Evolutionary conservation across 1,284 basidiomycete species (phyloP).

Genomic region (Trichosporon sp.): DNA sequence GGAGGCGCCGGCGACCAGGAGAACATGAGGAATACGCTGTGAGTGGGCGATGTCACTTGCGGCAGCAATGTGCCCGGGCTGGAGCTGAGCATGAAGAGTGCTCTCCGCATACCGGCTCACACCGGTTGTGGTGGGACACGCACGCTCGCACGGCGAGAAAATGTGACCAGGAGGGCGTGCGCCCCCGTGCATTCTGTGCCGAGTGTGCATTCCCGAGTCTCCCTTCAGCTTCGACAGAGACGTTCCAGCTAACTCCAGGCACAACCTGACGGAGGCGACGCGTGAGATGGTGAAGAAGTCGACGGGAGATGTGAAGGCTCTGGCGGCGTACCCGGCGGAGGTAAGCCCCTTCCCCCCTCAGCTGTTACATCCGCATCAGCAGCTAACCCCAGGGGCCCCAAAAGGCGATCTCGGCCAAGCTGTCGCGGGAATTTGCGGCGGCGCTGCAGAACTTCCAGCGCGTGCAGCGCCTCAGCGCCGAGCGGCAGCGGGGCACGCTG

Average conservation of each 20-base stretch:
- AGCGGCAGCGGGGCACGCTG: conserved; percentile 76
- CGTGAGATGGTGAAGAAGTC: conserved; percentile 90
- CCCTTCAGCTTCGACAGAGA: too few relatives aligned
- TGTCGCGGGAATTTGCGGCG: conserved; percentile 85
- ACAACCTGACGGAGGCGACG: conserved; percentile 87
- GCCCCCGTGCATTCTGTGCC: not conserved
- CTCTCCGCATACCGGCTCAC: too few relatives aligned
- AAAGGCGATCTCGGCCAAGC: conserved; percentile 66
- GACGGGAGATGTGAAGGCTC: conserved; percentile 83
- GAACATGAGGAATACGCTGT: conserved; percentile 56
- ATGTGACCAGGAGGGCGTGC: too few relatives aligned
- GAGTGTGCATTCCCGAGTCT: too few relatives aligned
- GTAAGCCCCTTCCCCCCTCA: not conserved
- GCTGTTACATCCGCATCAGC: not conserved
- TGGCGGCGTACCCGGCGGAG: conserved; percentile 63
- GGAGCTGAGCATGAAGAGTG: too few relatives aligned
- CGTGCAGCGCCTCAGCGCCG: conserved; percentile 83
- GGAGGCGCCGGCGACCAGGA: conserved; percentile 72
- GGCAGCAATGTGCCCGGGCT: too few relatives aligned
- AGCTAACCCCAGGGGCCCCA: conserved; percentile 30
- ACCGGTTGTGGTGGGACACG: too few relatives aligned
- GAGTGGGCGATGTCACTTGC: conserved; percentile 27
- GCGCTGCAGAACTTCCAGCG: conserved; percentile 87
- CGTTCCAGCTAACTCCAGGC: conserved; percentile 33
- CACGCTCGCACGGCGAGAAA: too few relatives aligned